Evolutionary conservation across 108 stramenopile genomes (phyloP).

Genomic region (Fragilaria radians): DNA sequence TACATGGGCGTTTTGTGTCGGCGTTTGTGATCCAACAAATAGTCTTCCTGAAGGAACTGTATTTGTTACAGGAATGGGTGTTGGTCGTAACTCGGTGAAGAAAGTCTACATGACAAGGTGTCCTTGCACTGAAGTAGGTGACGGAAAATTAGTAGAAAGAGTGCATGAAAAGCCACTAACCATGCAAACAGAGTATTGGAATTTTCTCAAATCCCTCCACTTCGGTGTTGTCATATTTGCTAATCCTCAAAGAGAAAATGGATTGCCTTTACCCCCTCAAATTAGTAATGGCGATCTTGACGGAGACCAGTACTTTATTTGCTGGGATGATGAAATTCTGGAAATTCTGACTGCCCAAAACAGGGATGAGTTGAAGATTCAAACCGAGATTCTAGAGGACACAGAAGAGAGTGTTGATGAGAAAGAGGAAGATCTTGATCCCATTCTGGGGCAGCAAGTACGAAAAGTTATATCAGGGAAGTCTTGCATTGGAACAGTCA

Average conservation of each 20-base stretch:
- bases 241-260: slow-evolving; percentile 2
- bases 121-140: slow-evolving; percentile 21
- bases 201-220: slow-evolving; percentile 7
- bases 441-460: not conserved
- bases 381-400: slow-evolving; percentile 19
- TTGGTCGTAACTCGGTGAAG: not conserved
- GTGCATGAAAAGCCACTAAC: slow-evolving; percentile 8
- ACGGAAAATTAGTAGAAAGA: slow-evolving; percentile 9
- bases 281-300: slow-evolving; percentile 35
- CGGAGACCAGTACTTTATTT: slow-evolving; percentile 27
- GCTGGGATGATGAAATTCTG: slow-evolving; percentile 25
- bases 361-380: not conserved
- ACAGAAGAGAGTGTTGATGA: slow-evolving; percentile 10
- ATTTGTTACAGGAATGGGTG: slow-evolving; percentile 21
- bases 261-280: slow-evolving; percentile 13
- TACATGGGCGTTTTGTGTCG: slow-evolving; percentile 16
- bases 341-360: slow-evolving; percentile 1
- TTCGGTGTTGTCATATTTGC: slow-evolving; percentile 32
- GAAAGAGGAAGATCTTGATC: not conserved
- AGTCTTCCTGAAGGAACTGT: slow-evolving; percentile 14
- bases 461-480: not conserved
- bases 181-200: slow-evolving; percentile 6
- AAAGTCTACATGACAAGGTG: slow-evolving; percentile 22
- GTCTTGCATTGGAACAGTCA: not conserved
- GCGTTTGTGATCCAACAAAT: slow-evolving; percentile 29